Percentiles rank a stretch among this genome's conserved stretches.
Evolutionary conservation across 768 basidiomycete species (phyloP).

Genomic region (Boletus rubroflammeus): DNA sequence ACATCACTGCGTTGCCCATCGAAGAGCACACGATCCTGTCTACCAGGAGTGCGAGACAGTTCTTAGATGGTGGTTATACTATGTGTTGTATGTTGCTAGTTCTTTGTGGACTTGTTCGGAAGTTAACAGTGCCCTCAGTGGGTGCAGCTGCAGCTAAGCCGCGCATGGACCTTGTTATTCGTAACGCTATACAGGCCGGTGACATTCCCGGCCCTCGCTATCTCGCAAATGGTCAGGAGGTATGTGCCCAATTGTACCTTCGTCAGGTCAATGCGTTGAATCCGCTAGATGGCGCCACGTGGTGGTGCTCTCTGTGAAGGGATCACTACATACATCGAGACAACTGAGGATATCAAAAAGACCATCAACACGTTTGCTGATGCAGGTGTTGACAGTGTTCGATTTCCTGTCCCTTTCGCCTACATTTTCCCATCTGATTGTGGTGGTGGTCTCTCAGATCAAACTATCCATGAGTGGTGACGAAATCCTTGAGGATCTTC

Average conservation of each 20-base stretch:
- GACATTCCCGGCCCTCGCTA: constrained; percentile 36
- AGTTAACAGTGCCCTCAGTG: constrained; percentile 12
- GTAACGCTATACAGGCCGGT: constrained; percentile 33
- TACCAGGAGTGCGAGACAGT: constrained; percentile 30
- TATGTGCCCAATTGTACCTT: constrained; percentile 2
- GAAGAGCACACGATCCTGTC: constrained; percentile 35
- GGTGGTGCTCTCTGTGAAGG: constrained; percentile 30
- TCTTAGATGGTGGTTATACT: constrained; percentile 36
- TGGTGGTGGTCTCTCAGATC: constrained; percentile 15
- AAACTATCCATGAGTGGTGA: constrained; percentile 38
- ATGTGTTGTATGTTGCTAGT: constrained; percentile 30
- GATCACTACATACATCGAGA: constrained; percentile 34
- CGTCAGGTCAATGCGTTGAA: neutral
- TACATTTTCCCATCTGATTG: neutral
- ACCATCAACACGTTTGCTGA: constrained; percentile 26
- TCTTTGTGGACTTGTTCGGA: neutral
- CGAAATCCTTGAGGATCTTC: constrained; percentile 33
- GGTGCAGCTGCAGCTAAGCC: constrained; percentile 36
- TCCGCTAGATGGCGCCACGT: constrained; percentile 27
- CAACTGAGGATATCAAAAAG: constrained; percentile 26
- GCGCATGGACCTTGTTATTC: constrained; percentile 32
- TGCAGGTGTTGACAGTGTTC: constrained; percentile 20
- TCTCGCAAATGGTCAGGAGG: constrained; percentile 35
- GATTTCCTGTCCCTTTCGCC: neutral
- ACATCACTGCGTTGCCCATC: constrained; percentile 24